Evolutionary conservation across 2,329 filamentous ascomycete species (phyloP), one percentile per base, ranked within the genome.

Genomic region (Trichophyton simii): DNA sequence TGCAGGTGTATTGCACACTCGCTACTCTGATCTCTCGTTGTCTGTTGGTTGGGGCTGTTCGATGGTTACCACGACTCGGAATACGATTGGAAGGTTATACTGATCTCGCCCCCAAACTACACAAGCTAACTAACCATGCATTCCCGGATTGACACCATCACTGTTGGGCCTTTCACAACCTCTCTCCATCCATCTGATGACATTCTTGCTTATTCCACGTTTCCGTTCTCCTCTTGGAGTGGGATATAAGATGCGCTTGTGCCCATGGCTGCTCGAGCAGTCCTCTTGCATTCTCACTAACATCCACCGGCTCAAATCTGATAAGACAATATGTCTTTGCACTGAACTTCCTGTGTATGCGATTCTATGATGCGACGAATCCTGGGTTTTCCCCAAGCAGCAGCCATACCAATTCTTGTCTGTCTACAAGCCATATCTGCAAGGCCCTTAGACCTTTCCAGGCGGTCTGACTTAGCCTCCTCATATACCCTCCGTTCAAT

Each of bases 101-200:
- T 25, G 25, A 55, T 55, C 28, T 55, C 52, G 52, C 52, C 52
- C 52, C 52, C 52, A 55, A 55, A 55, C 52, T 36, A 28, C 52
- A 55, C 28, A 15, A 28, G 52, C 52, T 55, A 55, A 55, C 50
- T 55, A 55, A 55, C 13, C 18, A 7, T 55, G 52, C 52, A 55
- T 34, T 20, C 28, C 25, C 34, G 31, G n/a, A 36, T 55, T 55
- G 28, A 55, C 52, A 55, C 34, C 52, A 36, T 34, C 28, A 18
- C 18, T 18, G 18, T 55, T n/a, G 52, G 31, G 15, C 52, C 52
- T 55, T 55, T 36, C 52, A 55, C 28, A 55, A 55, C 13, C 25
- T 36, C 25, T 7, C 11, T 18, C 28, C 11, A 34, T 28, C 15
- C 52, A 9, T 36, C 34, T 28, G 15, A 8, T 38, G n/a, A 7